Conservation (phyloP, 2,329 filamentous ascomycete species). For the Arachnomyces sp. region DNA sequence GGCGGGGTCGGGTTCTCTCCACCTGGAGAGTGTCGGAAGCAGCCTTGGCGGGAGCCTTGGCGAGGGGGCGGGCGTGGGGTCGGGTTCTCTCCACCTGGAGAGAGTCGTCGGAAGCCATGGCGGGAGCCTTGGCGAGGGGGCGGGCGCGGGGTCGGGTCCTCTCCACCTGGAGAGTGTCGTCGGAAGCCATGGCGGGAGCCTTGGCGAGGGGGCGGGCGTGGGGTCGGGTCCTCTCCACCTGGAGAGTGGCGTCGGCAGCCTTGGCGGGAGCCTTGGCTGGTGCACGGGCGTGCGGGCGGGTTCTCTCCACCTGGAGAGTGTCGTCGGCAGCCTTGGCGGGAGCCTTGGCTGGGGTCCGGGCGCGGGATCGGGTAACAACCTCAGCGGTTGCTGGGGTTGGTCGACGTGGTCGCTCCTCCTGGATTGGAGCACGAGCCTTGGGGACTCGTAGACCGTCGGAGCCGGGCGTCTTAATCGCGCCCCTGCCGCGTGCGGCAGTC, state of each 20-base stretch:
- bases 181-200: neutral
- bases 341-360: neutral
- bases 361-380: neutral
- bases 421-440: conserved; percentile 6
- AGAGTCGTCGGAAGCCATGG: conserved; percentile 3
- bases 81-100: neutral
- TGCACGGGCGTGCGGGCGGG: neutral
- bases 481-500: too few species aligned
- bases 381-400: conserved; percentile 1
- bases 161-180: neutral
- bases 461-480: too few species aligned
- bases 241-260: neutral
- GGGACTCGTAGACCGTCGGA: conserved; percentile 1
- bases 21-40: neutral
- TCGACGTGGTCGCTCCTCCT: conserved; percentile 10
- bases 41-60: neutral
- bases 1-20: too few species aligned
- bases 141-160: neutral
- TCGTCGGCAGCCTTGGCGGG: conserved; percentile 4
- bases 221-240: neutral
- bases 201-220: neutral
- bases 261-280: conserved; percentile 7
- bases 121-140: conserved; percentile 1
- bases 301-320: neutral
- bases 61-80: neutral